phyloP scores from a whole-genome alignment of 1,284 basidiomycete species.

The Moniliella sp. region DNA sequence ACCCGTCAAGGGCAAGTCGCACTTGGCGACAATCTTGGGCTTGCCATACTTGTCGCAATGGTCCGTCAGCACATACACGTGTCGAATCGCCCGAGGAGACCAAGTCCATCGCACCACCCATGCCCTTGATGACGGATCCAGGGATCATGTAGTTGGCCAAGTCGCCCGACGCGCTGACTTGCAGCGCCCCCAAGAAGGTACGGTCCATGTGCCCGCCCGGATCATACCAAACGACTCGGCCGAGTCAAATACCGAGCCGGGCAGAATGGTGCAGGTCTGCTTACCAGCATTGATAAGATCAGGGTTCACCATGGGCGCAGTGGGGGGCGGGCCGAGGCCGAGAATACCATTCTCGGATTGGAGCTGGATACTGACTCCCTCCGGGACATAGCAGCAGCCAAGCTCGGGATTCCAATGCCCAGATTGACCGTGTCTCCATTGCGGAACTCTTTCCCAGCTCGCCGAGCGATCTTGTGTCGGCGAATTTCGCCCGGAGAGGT shows the following conservation, averaged over 20 bases:
- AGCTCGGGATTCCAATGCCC: slow-evolving; percentile 24
- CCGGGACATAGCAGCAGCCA: slow-evolving; percentile 24
- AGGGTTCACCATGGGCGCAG: slow-evolving; percentile 17
- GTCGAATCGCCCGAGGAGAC: slow-evolving; percentile 13
- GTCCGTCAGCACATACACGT: slow-evolving; percentile 54
- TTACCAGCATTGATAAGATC: slow-evolving; percentile 53
- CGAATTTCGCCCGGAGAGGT: too few relatives aligned
- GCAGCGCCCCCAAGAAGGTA: slow-evolving; percentile 63
- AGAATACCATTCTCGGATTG: slow-evolving; percentile 30
- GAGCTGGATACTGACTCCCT: slow-evolving; percentile 19
- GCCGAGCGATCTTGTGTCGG: slow-evolving; percentile 12
- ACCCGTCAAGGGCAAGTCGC: slow-evolving; percentile 67
- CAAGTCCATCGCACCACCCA: slow-evolving; percentile 81
- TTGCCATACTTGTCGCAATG: slow-evolving; percentile 71
- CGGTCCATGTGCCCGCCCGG: slow-evolving; percentile 80
- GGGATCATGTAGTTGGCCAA: slow-evolving; percentile 97
- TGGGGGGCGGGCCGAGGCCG: slow-evolving; percentile 27
- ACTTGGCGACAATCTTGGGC: slow-evolving; percentile 60
- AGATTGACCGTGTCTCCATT: slow-evolving; percentile 29
- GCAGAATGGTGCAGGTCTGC: slow-evolving; percentile 56
- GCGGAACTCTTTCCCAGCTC: slow-evolving; percentile 21
- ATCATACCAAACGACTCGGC: slow-evolving; percentile 86
- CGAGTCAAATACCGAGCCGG: slow-evolving; percentile 77
- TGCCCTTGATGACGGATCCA: slow-evolving; percentile 45
- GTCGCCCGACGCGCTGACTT: slow-evolving; percentile 78